These are phyloP conservation scores for Prunella vulgaris DNA, from an alignment of 257 asterid species.

Conservation along the genomic window DNA sequence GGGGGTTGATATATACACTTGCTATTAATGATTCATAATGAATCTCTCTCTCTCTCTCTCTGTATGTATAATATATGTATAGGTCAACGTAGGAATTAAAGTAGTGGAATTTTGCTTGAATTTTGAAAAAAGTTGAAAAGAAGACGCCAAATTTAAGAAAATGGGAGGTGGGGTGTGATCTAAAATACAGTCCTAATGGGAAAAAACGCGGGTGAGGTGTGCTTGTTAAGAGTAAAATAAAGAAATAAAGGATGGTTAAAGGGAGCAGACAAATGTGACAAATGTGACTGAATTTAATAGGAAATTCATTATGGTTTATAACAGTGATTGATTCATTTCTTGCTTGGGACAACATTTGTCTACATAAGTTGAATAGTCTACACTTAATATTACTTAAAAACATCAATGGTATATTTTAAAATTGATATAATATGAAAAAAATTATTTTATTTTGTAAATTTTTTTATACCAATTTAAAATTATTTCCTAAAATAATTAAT, in stretches of 20 bases:
- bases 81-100: slow-evolving; percentile 41
- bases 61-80: background rate
- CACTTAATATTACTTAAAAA: too few relatives aligned
- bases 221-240: too few relatives aligned
- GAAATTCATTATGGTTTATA: background rate
- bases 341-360: too few relatives aligned
- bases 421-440: too few relatives aligned
- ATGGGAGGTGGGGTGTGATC: background rate
- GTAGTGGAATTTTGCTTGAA: slow-evolving; percentile 34
- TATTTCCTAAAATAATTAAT: too few relatives aligned
- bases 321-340: background rate
- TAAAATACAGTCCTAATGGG: background rate
- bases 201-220: background rate
- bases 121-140: slow-evolving; percentile 20
- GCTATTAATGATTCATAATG: background rate
- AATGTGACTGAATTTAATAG: background rate
- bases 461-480: too few relatives aligned
- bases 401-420: too few relatives aligned
- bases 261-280: background rate
- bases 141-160: slow-evolving; percentile 18
- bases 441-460: too few relatives aligned
- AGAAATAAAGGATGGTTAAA: background rate
- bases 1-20: background rate
- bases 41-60: background rate
- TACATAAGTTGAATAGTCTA: too few relatives aligned